A percentile compares a stretch with the other conserved stretches of the same genome.
Evolutionary conservation across 768 basidiomycete species (phyloP).

Genomic region (Hemileccinum impolitum): DNA sequence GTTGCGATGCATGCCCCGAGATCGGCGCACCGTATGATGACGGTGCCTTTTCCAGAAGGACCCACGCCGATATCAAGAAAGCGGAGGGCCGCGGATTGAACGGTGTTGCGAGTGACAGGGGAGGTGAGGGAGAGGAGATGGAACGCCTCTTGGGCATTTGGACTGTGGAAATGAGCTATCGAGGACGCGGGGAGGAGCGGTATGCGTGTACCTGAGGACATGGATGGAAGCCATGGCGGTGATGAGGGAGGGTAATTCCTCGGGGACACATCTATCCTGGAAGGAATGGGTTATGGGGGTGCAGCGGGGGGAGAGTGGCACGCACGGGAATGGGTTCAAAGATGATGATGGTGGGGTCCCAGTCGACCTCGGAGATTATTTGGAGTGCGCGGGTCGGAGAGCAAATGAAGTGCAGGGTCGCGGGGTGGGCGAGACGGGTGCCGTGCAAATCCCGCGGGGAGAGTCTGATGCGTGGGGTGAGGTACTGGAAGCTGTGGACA

Average conservation of each 20-base stretch:
- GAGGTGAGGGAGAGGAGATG: conserved; percentile 55
- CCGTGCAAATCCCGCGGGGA: conserved; percentile 63
- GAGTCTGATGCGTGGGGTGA: conserved; percentile 66
- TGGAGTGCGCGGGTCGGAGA: conserved; percentile 67
- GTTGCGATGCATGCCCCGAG: conserved; percentile 68
- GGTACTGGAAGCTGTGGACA: conserved; percentile 66
- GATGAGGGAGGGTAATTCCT: conserved; percentile 66
- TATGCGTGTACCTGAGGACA: conserved; percentile 58
- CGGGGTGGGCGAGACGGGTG: conserved; percentile 50
- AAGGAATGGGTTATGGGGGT: conserved; percentile 4
- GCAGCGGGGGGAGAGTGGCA: conserved; percentile 8
- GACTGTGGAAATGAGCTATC: conserved; percentile 41
- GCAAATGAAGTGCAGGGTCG: conserved; percentile 78
- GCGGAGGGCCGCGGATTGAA: conserved; percentile 64
- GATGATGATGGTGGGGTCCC: conserved; percentile 66
- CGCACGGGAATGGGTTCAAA: conserved; percentile 87
- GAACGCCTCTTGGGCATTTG: conserved; percentile 84
- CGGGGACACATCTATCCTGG: conserved; percentile 76
- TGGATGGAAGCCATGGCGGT: conserved; percentile 55
- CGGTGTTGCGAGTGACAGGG: conserved; percentile 38
- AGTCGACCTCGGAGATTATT: conserved; percentile 66
- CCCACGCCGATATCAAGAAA: conserved; percentile 65
- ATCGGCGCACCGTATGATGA: conserved; percentile 73
- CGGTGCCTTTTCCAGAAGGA: conserved; percentile 44
- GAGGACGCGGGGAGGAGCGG: background rate